Percentiles rank a stretch among this genome's conserved stretches.
phyloP scores from a whole-genome alignment of 2,329 filamentous ascomycete species.

The Colletotrichum orbiculare region DNA sequence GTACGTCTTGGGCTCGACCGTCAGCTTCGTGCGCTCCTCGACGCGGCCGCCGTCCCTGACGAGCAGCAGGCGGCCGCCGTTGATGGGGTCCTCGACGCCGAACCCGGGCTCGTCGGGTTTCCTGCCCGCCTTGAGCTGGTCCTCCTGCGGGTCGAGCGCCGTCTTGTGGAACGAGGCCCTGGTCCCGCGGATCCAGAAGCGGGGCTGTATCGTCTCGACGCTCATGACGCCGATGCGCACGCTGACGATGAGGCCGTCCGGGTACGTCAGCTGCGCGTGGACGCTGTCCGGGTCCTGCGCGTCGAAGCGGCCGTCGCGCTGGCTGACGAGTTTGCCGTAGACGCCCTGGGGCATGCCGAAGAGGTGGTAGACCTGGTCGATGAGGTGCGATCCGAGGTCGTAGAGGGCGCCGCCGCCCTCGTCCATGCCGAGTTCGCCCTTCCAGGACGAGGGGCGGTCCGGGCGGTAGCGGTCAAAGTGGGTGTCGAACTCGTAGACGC shows the following conservation, averaged over 20 bases:
- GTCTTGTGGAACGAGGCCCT: slow-evolving; percentile 81
- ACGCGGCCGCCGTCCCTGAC: slow-evolving; percentile 63
- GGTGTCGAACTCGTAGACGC: slow-evolving; percentile 81
- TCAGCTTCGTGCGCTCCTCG: slow-evolving; percentile 62
- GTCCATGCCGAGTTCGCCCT: slow-evolving; percentile 67
- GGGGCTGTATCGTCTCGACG: slow-evolving; percentile 74
- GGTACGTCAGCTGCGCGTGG: slow-evolving; percentile 75
- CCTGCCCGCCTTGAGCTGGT: slow-evolving; percentile 74
- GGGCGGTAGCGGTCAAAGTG: slow-evolving; percentile 83
- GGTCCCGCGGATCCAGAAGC: slow-evolving; percentile 82
- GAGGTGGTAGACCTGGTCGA: slow-evolving; percentile 78
- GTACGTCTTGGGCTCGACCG: slow-evolving; percentile 75
- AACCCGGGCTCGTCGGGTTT: slow-evolving; percentile 72
- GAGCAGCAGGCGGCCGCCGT: slow-evolving; percentile 66
- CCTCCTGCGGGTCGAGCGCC: slow-evolving; percentile 79
- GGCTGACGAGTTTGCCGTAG: slow-evolving; percentile 74
- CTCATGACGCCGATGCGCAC: slow-evolving; percentile 77
- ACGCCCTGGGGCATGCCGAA: slow-evolving; percentile 77
- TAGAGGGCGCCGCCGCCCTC: slow-evolving; percentile 77
- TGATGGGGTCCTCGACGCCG: slow-evolving; percentile 70
- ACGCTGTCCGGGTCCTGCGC: slow-evolving; percentile 67
- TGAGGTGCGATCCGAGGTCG: slow-evolving; percentile 79
- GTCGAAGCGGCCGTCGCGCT: slow-evolving; percentile 63
- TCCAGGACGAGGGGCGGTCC: slow-evolving; percentile 72
- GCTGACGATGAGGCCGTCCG: slow-evolving; percentile 71